phyloP scores from a whole-genome alignment of 1,139 yeast species.

The Scheffersomyces lignicola region DNA sequence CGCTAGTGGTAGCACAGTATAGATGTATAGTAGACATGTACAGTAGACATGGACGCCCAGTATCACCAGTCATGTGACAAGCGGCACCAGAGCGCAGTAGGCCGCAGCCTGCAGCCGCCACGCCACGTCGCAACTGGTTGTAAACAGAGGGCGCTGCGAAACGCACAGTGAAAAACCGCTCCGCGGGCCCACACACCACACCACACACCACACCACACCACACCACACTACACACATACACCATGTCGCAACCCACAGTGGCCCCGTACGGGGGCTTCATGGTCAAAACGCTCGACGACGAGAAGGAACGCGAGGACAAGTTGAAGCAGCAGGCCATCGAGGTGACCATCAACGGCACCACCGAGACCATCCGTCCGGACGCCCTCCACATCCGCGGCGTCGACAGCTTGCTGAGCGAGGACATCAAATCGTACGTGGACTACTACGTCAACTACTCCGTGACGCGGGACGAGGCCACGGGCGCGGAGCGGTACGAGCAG shows the following conservation, averaged over 20 bases:
- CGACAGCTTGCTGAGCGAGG: slow-evolving; percentile 64
- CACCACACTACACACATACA: too few species aligned
- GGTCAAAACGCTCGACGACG: slow-evolving; percentile 41
- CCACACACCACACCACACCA: background rate
- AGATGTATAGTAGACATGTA: too few species aligned
- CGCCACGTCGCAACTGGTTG: too few species aligned
- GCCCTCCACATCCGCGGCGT: slow-evolving; percentile 63
- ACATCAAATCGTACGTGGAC: slow-evolving; percentile 58
- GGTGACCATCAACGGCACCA: slow-evolving; percentile 27
- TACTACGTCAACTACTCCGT: slow-evolving; percentile 42
- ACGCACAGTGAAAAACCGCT: background rate
- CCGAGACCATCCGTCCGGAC: slow-evolving; percentile 42
- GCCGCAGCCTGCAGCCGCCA: too few species aligned
- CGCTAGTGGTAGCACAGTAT: too few species aligned
- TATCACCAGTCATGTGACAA: too few species aligned
- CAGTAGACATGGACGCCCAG: too few species aligned
- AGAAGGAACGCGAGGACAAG: slow-evolving; percentile 31
- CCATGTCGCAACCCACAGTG: slow-evolving; percentile 35
- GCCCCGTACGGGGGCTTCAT: slow-evolving; percentile 49
- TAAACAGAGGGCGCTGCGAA: too few species aligned
- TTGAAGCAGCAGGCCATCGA: slow-evolving; percentile 36
- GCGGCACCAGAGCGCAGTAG: too few species aligned
- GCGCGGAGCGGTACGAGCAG: slow-evolving; percentile 20
- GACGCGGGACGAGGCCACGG: slow-evolving; percentile 16
- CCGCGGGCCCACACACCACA: slow-evolving; percentile 1